phyloP scores from a whole-genome alignment of 371 early-diverging fungal species.

The Mortierella sp. region DNA sequence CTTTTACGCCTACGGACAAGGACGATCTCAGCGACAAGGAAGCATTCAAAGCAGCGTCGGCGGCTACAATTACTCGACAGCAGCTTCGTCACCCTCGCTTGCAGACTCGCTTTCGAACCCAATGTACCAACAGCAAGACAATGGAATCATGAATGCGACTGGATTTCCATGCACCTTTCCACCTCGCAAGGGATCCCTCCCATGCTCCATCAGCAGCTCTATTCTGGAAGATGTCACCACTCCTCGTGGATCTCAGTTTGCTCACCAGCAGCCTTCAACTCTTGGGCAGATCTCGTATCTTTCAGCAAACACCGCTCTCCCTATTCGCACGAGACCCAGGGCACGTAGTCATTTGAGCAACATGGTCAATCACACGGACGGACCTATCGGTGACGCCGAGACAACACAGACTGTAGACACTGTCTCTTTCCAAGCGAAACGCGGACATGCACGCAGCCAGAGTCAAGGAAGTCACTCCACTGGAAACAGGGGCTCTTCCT shows the following conservation, averaged over 20 bases:
- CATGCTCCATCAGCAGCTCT: slow-evolving; percentile 21
- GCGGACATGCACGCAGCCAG: slow-evolving; percentile 25
- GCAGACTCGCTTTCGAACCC: slow-evolving; percentile 57
- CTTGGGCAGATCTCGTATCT: not conserved
- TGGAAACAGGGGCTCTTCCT: slow-evolving; percentile 11
- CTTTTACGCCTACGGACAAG: slow-evolving; percentile 36
- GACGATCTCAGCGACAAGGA: slow-evolving; percentile 48
- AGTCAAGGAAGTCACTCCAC: slow-evolving; percentile 22
- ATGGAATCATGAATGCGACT: slow-evolving; percentile 12
- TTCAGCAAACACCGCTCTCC: not conserved
- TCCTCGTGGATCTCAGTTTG: not conserved
- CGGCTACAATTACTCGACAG: slow-evolving; percentile 45
- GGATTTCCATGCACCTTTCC: slow-evolving; percentile 11
- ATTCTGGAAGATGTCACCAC: slow-evolving; percentile 11
- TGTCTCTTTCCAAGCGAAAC: not conserved
- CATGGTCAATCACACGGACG: slow-evolving; percentile 17
- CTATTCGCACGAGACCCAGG: slow-evolving; percentile 12
- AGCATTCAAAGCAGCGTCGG: slow-evolving; percentile 51
- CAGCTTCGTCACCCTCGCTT: slow-evolving; percentile 45
- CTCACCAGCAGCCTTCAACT: not conserved
- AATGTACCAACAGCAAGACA: slow-evolving; percentile 46
- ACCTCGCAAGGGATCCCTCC: slow-evolving; percentile 39
- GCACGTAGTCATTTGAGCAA: slow-evolving; percentile 44
- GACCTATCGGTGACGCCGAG: not conserved
- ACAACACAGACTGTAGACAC: not conserved